These are phyloP conservation scores for Heliophila coronopifolia DNA, from an alignment of 441 rosid genomes.

Conservation along the genomic window DNA sequence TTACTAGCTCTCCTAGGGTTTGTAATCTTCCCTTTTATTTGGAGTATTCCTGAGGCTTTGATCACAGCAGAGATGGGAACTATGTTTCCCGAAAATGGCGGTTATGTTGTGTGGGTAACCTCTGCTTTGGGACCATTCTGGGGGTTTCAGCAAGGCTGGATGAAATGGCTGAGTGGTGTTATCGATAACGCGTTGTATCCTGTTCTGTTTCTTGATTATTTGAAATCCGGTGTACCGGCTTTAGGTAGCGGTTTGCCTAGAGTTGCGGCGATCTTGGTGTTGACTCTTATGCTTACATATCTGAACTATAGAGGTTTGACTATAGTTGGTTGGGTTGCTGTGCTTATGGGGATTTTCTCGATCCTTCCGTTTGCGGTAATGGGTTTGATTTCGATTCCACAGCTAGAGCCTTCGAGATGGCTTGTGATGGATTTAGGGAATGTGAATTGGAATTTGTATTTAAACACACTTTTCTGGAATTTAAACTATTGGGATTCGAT, in stretches of 20 bases:
- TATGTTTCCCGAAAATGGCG: constrained; percentile 90
- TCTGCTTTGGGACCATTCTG: constrained; percentile 90
- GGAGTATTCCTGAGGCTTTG: constrained; percentile 91
- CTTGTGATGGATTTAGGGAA: constrained; percentile 48
- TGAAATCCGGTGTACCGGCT: constrained; percentile 83
- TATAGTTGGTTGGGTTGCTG: constrained; percentile 76
- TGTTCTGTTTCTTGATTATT: constrained; percentile 78
- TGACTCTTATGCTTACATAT: constrained; percentile 65
- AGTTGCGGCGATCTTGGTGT: constrained; percentile 32
- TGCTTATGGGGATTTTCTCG: constrained; percentile 61
- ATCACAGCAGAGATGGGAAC: constrained; percentile 93
- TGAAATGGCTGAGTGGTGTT: constrained; percentile 98
- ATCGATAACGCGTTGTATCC: constrained; percentile 95
- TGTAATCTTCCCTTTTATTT: constrained; percentile 70
- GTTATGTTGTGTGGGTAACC: constrained; percentile 87
- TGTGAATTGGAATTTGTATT: constrained; percentile 80
- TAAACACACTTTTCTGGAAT: constrained; percentile 89
- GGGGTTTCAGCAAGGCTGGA: constrained; percentile 93
- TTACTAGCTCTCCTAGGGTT: constrained; percentile 74
- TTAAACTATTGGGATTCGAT: constrained; percentile 91
- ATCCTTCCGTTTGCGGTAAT: constrained; percentile 70
- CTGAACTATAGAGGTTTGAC: constrained; percentile 84
- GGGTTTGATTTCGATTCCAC: constrained; percentile 61
- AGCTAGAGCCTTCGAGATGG: constrained; percentile 59
- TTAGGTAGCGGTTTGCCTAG: constrained; percentile 54